These are phyloP conservation scores for Physocladia obscura DNA, from an alignment of 192 early-diverging fungal genomes.

Conservation along the genomic window DNA sequence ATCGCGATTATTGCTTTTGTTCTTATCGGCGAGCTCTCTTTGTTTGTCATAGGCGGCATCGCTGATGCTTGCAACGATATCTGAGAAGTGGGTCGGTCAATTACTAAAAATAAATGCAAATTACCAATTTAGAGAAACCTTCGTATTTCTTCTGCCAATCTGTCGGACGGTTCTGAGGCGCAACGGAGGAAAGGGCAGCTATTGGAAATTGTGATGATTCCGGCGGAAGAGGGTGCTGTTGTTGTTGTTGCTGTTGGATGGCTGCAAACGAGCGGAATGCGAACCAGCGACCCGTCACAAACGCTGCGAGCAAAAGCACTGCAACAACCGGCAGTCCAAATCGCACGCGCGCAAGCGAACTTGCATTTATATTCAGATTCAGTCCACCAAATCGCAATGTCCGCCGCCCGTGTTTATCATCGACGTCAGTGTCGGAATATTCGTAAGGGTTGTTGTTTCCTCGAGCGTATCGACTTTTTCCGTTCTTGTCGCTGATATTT, in stretches of 20 bases:
- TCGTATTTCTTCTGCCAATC: constrained; percentile 25
- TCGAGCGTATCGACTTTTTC: no score
- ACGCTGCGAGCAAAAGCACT: not conserved
- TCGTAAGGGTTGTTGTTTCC: no score
- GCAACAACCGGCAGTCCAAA: not conserved
- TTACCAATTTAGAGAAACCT: not conserved
- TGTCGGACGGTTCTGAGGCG: no score
- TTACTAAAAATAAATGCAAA: not conserved
- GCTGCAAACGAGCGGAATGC: not conserved
- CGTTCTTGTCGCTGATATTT: no score
- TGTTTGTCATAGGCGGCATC: not conserved
- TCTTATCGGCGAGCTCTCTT: not conserved
- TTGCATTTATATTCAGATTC: no score
- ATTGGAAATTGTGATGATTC: no score
- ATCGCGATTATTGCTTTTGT: not conserved
- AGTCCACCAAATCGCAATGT: no score
- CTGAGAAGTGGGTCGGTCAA: not conserved
- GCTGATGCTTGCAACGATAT: not conserved
- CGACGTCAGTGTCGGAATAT: no score
- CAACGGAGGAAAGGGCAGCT: no score
- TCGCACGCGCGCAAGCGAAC: no score
- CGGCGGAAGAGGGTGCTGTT: not conserved
- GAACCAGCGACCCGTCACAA: not conserved
- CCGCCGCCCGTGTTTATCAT: no score
- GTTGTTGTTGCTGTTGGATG: not conserved